Conservation (phyloP, 768 basidiomycete species). For the Favolaschia claudopus region DNA sequence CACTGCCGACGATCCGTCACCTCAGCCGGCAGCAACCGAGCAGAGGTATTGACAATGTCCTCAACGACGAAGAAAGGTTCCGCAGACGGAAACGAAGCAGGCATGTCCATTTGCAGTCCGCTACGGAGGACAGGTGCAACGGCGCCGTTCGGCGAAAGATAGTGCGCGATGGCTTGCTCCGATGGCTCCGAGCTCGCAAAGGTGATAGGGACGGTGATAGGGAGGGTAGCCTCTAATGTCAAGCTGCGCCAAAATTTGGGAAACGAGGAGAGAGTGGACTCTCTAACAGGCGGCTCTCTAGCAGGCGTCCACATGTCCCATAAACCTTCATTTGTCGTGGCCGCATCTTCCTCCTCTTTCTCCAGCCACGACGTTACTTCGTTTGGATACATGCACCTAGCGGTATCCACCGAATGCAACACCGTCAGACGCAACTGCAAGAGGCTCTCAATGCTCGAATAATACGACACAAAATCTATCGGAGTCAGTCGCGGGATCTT, state of each 20-base stretch:
- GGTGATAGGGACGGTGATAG: no score
- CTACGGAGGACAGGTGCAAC: constrained; percentile 4
- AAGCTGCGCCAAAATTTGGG: neutral
- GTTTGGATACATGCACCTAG: neutral
- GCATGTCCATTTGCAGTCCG: neutral
- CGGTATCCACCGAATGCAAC: neutral
- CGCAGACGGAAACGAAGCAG: constrained; percentile 5
- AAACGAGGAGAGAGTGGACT: no score
- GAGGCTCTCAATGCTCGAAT: neutral
- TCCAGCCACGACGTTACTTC: neutral
- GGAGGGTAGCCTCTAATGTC: neutral
- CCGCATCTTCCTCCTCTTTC: neutral
- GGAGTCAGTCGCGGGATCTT: neutral
- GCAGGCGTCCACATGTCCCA: no score
- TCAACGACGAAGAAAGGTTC: constrained; percentile 5
- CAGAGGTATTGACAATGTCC: constrained; percentile 4
- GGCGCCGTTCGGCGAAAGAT: neutral
- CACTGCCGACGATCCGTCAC: neutral
- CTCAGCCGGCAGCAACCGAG: constrained; percentile 5
- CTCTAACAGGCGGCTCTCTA: no score
- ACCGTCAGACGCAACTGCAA: neutral
- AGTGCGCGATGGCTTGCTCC: neutral
- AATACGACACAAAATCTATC: constrained; percentile 13
- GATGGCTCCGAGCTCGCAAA: neutral
- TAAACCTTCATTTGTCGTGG: constrained; percentile 5